Evolutionary conservation across 305 asterid species (phyloP).

Genomic region (Andrographis paniculata): DNA sequence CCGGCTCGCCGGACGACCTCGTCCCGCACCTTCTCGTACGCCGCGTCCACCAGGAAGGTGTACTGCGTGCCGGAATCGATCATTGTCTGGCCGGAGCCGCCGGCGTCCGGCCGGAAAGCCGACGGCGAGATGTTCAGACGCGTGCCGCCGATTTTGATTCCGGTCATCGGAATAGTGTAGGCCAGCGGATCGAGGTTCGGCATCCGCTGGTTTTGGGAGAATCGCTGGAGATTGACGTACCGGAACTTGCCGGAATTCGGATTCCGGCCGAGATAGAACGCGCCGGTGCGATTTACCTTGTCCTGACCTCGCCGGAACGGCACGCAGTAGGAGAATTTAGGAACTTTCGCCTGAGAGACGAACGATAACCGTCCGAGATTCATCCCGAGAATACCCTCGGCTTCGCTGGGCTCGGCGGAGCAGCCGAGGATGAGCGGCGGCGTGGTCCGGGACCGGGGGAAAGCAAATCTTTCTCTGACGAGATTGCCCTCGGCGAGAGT

Average conservation of each 20-base stretch:
- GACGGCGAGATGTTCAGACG: constrained; percentile 38
- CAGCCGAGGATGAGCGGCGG: constrained; percentile 88
- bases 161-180: constrained; percentile 50
- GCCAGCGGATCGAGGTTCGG: constrained; percentile 83
- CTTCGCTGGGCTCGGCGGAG: constrained; percentile 42
- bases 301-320: constrained; percentile 32
- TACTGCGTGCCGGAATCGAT: constrained; percentile 88
- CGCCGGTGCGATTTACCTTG: constrained; percentile 37
- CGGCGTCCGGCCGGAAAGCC: constrained; percentile 54
- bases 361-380: constrained; percentile 72
- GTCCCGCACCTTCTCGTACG: constrained; percentile 45
- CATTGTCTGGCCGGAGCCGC: constrained; percentile 82
- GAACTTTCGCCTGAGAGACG: constrained; percentile 57
- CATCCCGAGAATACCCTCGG: constrained; percentile 92
- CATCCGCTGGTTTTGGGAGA: constrained; percentile 41
- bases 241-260: constrained; percentile 46
- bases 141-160: constrained; percentile 49
- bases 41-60: constrained; percentile 61
- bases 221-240: constrained; percentile 42
- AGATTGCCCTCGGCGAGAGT: constrained; percentile 91
- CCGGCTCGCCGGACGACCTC: constrained; percentile 50
- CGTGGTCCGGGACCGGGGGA: constrained; percentile 50
- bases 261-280: constrained; percentile 66
- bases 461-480: constrained; percentile 52
- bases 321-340: constrained; percentile 74